Conservation (phyloP, 352 stramenopile species). For the Pythium oligandrum region DNA sequence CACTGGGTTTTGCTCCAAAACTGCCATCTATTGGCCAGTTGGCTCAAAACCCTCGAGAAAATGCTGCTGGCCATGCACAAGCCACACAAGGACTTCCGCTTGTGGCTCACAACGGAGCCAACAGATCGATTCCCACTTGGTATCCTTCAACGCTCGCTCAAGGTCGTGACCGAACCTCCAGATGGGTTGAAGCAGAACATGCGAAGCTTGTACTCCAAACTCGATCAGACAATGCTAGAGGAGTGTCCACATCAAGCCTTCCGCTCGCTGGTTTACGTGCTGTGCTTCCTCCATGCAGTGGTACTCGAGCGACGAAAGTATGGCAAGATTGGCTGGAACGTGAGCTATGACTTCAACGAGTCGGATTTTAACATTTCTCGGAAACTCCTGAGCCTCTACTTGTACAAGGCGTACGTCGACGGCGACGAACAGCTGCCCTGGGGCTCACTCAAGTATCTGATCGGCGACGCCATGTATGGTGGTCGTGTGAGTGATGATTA, state of each 20-base stretch:
- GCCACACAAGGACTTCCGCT: slow-evolving; percentile 91
- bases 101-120: slow-evolving; percentile 95
- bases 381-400: slow-evolving; percentile 89
- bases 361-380: slow-evolving; percentile 94
- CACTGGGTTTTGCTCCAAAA: slow-evolving; percentile 95
- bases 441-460: slow-evolving; percentile 93
- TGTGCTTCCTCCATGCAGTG: slow-evolving; percentile 95
- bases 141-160: slow-evolving; percentile 93
- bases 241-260: slow-evolving; percentile 92
- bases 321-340: slow-evolving; percentile 96
- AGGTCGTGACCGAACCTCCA: slow-evolving; percentile 94
- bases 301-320: slow-evolving; percentile 95
- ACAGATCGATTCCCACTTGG: slow-evolving; percentile 94
- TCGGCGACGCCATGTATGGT: slow-evolving; percentile 97
- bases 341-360: slow-evolving; percentile 97
- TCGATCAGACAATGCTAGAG: slow-evolving; percentile 88
- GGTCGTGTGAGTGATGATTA: slow-evolving; percentile 95
- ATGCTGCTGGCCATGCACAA: slow-evolving; percentile 89
- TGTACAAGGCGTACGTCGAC: slow-evolving; percentile 92
- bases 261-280: slow-evolving; percentile 91
- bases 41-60: slow-evolving; percentile 92
- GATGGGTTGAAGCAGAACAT: slow-evolving; percentile 97
- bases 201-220: slow-evolving; percentile 89
- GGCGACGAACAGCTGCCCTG: slow-evolving; percentile 92
- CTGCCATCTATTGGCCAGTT: slow-evolving; percentile 93